These are phyloP conservation scores for Amanita jacksonii DNA, from an alignment of 768 basidiomycete genomes.

Conservation along the genomic window DNA sequence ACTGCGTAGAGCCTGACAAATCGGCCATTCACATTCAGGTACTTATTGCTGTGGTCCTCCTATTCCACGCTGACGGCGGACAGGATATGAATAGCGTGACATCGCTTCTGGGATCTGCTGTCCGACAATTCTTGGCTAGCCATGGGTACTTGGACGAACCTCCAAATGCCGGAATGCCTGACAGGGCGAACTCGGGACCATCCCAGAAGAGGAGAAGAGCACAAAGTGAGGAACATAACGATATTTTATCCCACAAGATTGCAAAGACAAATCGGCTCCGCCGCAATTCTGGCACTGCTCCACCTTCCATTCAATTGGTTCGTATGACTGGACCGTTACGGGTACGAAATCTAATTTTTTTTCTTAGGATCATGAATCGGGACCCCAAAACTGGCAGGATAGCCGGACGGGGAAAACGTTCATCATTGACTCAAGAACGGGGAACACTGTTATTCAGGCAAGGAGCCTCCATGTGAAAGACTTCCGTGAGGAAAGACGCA, in stretches of 20 bases:
- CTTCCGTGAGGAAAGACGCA: conserved; percentile 16
- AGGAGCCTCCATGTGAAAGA: conserved; percentile 8
- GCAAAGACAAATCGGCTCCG: no score
- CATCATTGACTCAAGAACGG: conserved; percentile 57
- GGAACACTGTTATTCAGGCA: conserved; percentile 45
- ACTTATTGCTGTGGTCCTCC: conserved; percentile 14
- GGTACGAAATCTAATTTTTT: conserved; percentile 3
- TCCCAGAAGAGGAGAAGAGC: conserved; percentile 46
- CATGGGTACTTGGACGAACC: conserved; percentile 42
- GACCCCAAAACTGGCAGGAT: conserved; percentile 42
- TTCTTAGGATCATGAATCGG: conserved; percentile 8
- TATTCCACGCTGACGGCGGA: conserved; percentile 10
- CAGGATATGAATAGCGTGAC: conserved; percentile 53
- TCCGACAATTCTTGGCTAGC: conserved; percentile 53
- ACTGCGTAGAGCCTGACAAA: conserved; percentile 76
- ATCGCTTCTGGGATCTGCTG: conserved; percentile 44
- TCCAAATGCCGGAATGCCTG: not conserved
- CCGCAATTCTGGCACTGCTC: not conserved
- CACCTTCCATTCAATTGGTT: not conserved
- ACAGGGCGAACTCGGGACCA: conserved; percentile 12
- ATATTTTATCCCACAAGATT: not conserved
- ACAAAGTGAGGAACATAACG: conserved; percentile 8
- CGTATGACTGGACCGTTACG: no score
- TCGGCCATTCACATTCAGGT: conserved; percentile 59
- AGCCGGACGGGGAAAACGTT: conserved; percentile 49